Conservation (phyloP, 495 filamentous ascomycete genomes). For the Podospora bellae-mahoneyi region DNA sequence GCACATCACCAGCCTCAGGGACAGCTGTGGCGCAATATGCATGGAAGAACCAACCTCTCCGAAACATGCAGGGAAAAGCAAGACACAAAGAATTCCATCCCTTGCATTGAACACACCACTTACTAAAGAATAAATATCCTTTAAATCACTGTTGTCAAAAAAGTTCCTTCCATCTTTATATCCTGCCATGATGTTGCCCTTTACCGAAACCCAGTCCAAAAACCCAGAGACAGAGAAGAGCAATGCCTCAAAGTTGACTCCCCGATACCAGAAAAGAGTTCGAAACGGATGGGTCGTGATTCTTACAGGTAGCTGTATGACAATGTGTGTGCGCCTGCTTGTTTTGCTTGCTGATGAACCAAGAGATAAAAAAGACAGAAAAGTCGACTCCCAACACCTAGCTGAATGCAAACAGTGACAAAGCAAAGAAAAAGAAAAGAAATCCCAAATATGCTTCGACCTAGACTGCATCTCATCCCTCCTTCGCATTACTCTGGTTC, state of each 20-base stretch:
- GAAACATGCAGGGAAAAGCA: background rate
- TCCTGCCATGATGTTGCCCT: background rate
- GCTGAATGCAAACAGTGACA: background rate
- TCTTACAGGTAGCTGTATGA: background rate
- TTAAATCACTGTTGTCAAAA: background rate
- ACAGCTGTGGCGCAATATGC: background rate
- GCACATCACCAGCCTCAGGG: background rate
- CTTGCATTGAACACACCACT: background rate
- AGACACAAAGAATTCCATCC: background rate
- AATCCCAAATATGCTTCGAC: background rate
- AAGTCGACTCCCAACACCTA: background rate
- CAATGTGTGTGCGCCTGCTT: background rate
- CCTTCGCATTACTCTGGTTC: too few relatives aligned
- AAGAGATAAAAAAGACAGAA: background rate
- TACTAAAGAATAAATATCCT: background rate
- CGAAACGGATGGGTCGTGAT: background rate
- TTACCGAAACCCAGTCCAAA: background rate
- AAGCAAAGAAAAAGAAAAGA: background rate
- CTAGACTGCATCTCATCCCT: too few relatives aligned
- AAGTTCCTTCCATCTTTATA: background rate
- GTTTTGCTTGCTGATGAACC: background rate
- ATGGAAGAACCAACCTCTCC: background rate
- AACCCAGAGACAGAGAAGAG: background rate
- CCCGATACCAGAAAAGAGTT: background rate
- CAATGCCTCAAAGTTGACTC: background rate